phyloP scores from a whole-genome alignment of 139 green algal genomes.

The Helicosporidium sp. region DNA sequence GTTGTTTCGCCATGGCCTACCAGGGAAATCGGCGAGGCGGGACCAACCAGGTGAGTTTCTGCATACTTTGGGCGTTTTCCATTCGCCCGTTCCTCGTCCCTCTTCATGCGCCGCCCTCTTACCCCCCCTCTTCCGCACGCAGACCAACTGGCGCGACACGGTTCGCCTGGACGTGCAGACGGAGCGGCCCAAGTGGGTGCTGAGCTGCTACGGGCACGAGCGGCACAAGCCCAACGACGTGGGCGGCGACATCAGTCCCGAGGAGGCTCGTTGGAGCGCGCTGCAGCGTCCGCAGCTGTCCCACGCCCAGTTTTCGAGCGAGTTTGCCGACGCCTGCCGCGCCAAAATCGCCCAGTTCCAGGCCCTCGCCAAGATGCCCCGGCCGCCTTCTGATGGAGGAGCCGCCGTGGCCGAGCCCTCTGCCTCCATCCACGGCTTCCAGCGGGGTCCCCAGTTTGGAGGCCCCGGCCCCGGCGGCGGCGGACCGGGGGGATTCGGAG shows the following conservation, averaged over 20 bases:
- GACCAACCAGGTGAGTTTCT: neutral
- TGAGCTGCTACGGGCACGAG: conserved; percentile 31
- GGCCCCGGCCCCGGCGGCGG: no score
- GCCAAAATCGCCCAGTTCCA: conserved; percentile 1
- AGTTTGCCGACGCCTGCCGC: neutral
- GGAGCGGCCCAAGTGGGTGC: conserved; percentile 26
- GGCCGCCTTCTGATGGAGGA: conserved; percentile 8
- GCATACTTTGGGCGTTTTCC: neutral
- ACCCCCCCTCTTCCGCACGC: neutral
- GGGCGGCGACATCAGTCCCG: conserved; percentile 25
- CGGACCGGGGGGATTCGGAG: neutral
- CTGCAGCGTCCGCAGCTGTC: neutral
- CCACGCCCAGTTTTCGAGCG: conserved; percentile 12
- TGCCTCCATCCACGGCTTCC: neutral
- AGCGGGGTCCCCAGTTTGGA: no score
- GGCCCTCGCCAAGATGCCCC: conserved; percentile 9
- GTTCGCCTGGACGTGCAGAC: conserved; percentile 16
- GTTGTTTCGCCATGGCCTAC: neutral
- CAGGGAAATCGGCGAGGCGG: neutral
- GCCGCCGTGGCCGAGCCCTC: conserved; percentile 3
- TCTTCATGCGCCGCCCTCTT: neutral
- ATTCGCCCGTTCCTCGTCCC: neutral
- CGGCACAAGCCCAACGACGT: conserved; percentile 27
- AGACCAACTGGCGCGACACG: conserved; percentile 11
- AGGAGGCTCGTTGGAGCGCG: conserved; percentile 23